phyloP scores from a whole-genome alignment of 2,329 filamentous ascomycete genomes.

The Penicillium sp. region DNA sequence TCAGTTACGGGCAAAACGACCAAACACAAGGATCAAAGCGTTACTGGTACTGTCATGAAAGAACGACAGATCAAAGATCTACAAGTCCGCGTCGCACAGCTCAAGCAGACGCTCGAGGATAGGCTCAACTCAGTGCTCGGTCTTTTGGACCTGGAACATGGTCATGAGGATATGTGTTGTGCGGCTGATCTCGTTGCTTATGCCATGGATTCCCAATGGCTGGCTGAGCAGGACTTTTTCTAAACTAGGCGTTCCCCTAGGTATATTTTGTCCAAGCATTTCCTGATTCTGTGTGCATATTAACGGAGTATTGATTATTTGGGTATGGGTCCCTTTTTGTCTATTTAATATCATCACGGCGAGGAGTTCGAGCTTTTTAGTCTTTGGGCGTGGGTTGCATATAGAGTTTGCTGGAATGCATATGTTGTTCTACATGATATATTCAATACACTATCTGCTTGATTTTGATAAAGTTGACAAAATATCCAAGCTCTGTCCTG shows the following conservation, averaged over 20 bases:
- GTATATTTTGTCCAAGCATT: not conserved
- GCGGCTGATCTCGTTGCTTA: constrained; percentile 46
- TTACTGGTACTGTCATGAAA: not conserved
- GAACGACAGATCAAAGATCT: constrained; percentile 12
- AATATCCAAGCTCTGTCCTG: too few species aligned
- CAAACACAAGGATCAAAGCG: constrained; percentile 1
- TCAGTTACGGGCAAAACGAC: constrained; percentile 1
- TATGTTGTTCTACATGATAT: not conserved
- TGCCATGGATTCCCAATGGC: constrained; percentile 44
- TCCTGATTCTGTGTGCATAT: not conserved
- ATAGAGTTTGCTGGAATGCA: not conserved
- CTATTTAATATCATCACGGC: not conserved
- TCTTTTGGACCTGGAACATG: constrained; percentile 39
- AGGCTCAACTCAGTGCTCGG: constrained; percentile 34
- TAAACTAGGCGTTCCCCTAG: not conserved
- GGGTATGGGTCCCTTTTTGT: not conserved
- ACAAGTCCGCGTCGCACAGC: constrained; percentile 17
- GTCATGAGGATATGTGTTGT: constrained; percentile 44
- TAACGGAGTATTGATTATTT: not conserved
- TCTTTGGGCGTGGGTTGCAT: not conserved
- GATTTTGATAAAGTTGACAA: not conserved
- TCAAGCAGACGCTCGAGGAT: constrained; percentile 33
- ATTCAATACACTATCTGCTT: not conserved
- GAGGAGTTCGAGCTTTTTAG: not conserved
- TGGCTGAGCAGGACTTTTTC: constrained; percentile 39